Evolutionary conservation across 257 asterid species (phyloP).

Genomic region (Nicotiana knightiana): DNA sequence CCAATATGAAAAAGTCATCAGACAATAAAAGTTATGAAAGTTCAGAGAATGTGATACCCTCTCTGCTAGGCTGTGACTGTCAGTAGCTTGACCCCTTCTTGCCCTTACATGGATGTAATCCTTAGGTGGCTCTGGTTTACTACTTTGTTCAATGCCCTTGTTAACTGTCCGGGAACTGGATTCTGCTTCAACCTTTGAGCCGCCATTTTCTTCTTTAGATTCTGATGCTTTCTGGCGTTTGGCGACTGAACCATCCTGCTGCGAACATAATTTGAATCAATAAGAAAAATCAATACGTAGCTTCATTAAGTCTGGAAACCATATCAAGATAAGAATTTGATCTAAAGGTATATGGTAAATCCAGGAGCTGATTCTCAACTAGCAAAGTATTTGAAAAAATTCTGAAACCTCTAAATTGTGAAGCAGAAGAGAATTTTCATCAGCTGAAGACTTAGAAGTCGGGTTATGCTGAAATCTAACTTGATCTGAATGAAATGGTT

Average conservation of each 20-base stretch:
- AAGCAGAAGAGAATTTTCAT: neutral
- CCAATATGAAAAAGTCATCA: neutral
- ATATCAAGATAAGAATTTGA: neutral
- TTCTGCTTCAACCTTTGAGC: constrained; percentile 47
- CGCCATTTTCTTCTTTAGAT: constrained; percentile 30
- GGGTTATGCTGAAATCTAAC: neutral
- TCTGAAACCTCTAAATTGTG: neutral
- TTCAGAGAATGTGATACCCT: constrained; percentile 38
- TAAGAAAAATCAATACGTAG: neutral
- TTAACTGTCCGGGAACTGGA: constrained; percentile 42
- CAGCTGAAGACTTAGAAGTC: neutral
- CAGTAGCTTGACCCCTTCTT: constrained; percentile 96
- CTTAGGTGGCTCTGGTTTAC: constrained; percentile 67
- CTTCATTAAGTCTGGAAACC: neutral
- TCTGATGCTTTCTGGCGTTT: constrained; percentile 43
- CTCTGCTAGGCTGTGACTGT: constrained; percentile 94
- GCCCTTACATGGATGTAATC: constrained; percentile 95
- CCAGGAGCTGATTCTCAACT: neutral
- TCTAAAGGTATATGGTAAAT: neutral
- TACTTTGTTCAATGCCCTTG: constrained; percentile 43
- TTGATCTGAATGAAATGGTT: neutral
- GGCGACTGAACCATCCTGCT: constrained; percentile 39
- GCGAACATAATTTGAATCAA: neutral
- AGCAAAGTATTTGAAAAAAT: neutral
- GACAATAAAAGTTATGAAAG: neutral